Percentiles rank a stretch among this genome's conserved stretches.
Evolutionary conservation across 768 basidiomycete species (phyloP).

Genomic region (Suillus subalutaceus): DNA sequence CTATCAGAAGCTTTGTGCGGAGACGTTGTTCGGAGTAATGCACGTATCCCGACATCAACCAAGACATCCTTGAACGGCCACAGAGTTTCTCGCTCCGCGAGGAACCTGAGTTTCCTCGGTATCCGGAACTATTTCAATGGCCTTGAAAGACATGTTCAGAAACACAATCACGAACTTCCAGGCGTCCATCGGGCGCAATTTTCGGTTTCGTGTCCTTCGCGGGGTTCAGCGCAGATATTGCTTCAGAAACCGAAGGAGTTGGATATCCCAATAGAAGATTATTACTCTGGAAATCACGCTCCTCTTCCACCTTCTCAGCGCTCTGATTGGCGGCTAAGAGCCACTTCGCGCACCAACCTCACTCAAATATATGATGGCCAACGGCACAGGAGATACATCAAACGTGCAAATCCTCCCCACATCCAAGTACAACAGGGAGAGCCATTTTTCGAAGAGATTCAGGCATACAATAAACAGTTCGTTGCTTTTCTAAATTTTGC

Average conservation of each 20-base stretch:
- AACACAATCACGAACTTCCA: not conserved
- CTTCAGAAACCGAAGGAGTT: conserved; percentile 20
- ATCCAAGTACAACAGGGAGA: conserved; percentile 38
- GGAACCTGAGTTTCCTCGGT: conserved; percentile 32
- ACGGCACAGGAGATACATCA: conserved; percentile 30
- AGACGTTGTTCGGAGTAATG: not conserved
- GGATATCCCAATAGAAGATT: conserved; percentile 29
- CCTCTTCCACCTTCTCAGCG: conserved; percentile 35
- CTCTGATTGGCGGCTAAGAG: conserved; percentile 66
- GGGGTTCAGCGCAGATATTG: conserved; percentile 13
- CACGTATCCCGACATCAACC: not conserved
- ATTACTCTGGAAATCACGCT: conserved; percentile 31
- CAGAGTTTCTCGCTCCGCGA: conserved; percentile 5
- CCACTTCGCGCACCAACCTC: conserved; percentile 44
- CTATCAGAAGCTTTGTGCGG: not conserved
- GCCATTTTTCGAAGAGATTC: conserved; percentile 51
- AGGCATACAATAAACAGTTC: conserved; percentile 58
- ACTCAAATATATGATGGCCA: conserved; percentile 18
- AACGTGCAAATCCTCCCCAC: conserved; percentile 42
- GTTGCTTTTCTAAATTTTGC: conserved; percentile 13
- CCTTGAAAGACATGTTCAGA: conserved; percentile 15
- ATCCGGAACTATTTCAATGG: conserved; percentile 32
- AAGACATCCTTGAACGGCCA: not conserved
- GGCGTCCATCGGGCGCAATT: conserved; percentile 14
- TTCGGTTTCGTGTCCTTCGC: conserved; percentile 18